These are phyloP conservation scores for Ceratocystiopsis minuta DNA, from an alignment of 2,329 filamentous ascomycete species.

Conservation along the genomic window DNA sequence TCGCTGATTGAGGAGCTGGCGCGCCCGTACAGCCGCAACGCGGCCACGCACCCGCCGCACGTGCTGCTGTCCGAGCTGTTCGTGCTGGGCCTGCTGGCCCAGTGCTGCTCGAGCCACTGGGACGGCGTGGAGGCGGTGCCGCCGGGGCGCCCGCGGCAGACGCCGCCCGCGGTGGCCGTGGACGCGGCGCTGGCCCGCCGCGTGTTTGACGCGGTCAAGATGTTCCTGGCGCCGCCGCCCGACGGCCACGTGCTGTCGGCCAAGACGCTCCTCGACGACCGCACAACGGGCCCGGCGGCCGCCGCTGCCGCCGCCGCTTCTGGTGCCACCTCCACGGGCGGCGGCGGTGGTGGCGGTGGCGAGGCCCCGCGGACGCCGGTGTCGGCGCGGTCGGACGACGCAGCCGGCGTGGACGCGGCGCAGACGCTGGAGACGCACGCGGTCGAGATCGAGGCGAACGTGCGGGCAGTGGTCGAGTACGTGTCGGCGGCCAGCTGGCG, in stretches of 20 bases:
- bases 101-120: constrained; percentile 48
- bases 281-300: background rate
- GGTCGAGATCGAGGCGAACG: constrained; percentile 32
- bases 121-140: constrained; percentile 13
- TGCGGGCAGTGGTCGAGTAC: constrained; percentile 42
- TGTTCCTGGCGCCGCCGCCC: constrained; percentile 39
- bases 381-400: constrained; percentile 17
- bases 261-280: constrained; percentile 37
- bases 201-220: constrained; percentile 35
- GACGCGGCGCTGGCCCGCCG: constrained; percentile 33
- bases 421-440: constrained; percentile 18
- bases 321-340: too few relatives aligned
- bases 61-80: constrained; percentile 47
- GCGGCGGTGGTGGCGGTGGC: constrained; percentile 5
- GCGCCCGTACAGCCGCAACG: constrained; percentile 29
- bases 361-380: constrained; percentile 9
- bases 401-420: constrained; percentile 14
- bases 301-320: background rate
- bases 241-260: constrained; percentile 39
- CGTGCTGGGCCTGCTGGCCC: constrained; percentile 42
- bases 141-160: constrained; percentile 6
- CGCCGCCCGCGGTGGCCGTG: constrained; percentile 22
- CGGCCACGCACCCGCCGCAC: constrained; percentile 36
- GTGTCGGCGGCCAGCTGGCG: constrained; percentile 47
- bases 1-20: constrained; percentile 39